Base-by-base conservation (phyloP, 2,329 filamentous ascomycete genomes). In the Colletotrichum euphorbiae region DNA sequence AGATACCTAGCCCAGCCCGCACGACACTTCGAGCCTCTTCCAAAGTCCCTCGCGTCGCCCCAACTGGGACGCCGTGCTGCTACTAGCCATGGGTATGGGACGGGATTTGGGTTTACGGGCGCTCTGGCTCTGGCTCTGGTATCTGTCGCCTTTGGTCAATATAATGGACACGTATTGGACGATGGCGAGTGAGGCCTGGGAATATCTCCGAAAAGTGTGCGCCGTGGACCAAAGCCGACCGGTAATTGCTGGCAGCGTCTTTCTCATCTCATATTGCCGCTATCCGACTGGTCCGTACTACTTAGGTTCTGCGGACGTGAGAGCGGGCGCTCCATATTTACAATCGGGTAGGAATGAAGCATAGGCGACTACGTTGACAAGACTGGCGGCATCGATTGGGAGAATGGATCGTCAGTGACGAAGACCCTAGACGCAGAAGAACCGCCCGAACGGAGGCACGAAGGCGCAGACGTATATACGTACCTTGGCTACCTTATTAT, bases 1-100 rank as follows among this genome's bases (percentile, higher is more conserved):
- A 51, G 24, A 48, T 46, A 63, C 51, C 51, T 67, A 58, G 64
- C 64, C 58, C 64, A 67, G 64, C 52, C 59, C 51, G 59, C 59
- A 68, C 36, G 15, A 38, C 31, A 33, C 45, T 6, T 28, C 60
- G 59, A 64, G 65, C 65, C 50, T 46, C n/a, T 36, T 21, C 51
- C 45, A 68, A 68, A 68, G 65, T 68, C 50, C 65, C 46, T 54
- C 46, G 33, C 58, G 43, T 42, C 17, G 52, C 36, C 36, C 33
- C 5, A 33, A 54, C 33, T n/a, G 17, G 52, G 15, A 56, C 19
- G 33, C 19, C 19, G n/a, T 54, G 17, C 45, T 48, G 8, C 42
- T 21, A 13, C 51, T 21, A 21, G 40, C 51, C 33, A 54, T n/a
- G 51, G 51, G 33, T n/a, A 24, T 15, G 51, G 51, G 51, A 54